phyloP scores from a whole-genome alignment of 805 yeast species.

The Wickerhamomyces alni region DNA sequence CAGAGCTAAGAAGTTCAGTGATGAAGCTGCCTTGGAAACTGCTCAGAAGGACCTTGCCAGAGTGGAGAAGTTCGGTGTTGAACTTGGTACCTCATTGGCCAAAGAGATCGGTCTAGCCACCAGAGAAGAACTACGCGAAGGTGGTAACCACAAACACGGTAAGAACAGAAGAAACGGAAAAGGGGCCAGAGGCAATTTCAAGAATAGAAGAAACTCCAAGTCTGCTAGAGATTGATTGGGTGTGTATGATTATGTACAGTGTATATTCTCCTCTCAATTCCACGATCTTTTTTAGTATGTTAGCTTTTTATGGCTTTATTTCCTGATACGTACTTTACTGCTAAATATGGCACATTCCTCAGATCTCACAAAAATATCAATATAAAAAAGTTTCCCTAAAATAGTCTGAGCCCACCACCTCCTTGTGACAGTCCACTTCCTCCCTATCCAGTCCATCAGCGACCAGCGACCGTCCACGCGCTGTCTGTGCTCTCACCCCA shows the following conservation, averaged over 20 bases:
- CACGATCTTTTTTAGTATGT: no score
- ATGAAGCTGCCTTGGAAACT: conserved; percentile 42
- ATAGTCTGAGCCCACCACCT: no score
- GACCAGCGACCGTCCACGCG: no score
- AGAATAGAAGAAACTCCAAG: not conserved
- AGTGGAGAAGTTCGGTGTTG: conserved; percentile 81
- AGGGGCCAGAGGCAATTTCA: conserved; percentile 3
- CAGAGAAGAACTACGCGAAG: conserved; percentile 8
- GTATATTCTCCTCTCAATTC: not conserved
- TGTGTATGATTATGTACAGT: not conserved
- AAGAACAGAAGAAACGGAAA: conserved; percentile 5
- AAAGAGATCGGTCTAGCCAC: conserved; percentile 52
- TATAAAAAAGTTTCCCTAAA: no score
- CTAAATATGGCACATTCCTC: not conserved
- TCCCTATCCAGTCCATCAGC: no score
- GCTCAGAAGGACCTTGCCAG: conserved; percentile 61
- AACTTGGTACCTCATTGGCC: conserved; percentile 58
- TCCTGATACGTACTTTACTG: no score
- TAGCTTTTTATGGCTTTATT: no score
- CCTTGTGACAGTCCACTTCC: no score
- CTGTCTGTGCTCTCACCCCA: no score
- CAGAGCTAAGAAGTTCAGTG: conserved; percentile 77
- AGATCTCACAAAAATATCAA: not conserved
- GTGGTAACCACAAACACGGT: conserved; percentile 1
- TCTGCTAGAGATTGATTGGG: not conserved